phyloP scores from a whole-genome alignment of 106 monocot genomes.

The Allium cepa region DNA sequence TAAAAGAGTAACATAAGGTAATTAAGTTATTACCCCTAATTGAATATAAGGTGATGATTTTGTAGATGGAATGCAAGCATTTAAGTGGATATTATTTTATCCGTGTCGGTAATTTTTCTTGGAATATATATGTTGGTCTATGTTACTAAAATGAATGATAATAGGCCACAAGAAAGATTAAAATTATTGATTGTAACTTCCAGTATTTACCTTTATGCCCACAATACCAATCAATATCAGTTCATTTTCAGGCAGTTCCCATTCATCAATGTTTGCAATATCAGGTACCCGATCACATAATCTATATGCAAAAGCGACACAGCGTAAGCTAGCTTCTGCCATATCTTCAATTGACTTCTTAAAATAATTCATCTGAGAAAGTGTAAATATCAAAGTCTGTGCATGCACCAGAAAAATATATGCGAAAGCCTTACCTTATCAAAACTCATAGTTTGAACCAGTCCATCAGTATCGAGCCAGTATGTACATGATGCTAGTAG shows the following conservation, averaged over 20 bases:
- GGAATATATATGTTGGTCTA: neutral
- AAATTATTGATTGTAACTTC: neutral
- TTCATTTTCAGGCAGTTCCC: slow-evolving; percentile 74
- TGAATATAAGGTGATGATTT: neutral
- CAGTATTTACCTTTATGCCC: slow-evolving; percentile 75
- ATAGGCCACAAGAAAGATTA: neutral
- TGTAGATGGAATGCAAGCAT: neutral
- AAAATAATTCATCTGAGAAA: slow-evolving; percentile 47
- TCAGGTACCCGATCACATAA: slow-evolving; percentile 35
- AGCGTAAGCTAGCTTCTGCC: slow-evolving; percentile 77
- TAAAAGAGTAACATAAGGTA: no score
- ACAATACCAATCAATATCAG: slow-evolving; percentile 69
- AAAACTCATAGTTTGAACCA: slow-evolving; percentile 32
- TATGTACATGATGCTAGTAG: slow-evolving; percentile 65
- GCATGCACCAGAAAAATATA: neutral
- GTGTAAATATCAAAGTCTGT: neutral
- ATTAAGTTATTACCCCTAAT: neutral
- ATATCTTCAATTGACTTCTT: slow-evolving; percentile 71
- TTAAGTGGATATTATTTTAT: neutral
- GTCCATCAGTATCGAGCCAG: slow-evolving; percentile 66
- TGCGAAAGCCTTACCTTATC: slow-evolving; percentile 36
- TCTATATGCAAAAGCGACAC: slow-evolving; percentile 85
- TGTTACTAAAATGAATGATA: neutral
- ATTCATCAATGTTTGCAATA: slow-evolving; percentile 49
- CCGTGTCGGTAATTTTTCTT: neutral